Percentiles rank a stretch among this genome's conserved stretches.
Evolutionary conservation across 2,329 filamentous ascomycete species (phyloP).

Genomic region (Arachnopeziza araneosa): DNA sequence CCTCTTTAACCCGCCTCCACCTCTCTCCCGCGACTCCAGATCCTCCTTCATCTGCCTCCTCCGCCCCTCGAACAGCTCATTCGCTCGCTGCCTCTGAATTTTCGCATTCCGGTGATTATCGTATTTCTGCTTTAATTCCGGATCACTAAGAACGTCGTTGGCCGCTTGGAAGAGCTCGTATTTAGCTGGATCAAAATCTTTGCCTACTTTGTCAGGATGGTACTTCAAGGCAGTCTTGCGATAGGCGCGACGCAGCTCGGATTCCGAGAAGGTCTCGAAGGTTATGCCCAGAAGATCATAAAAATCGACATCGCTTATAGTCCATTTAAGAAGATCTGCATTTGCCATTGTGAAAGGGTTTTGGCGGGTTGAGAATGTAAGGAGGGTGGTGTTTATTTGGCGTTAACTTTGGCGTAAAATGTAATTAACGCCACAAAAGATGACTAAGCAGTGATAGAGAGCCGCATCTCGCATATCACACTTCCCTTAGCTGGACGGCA

Average conservation of each 20-base stretch:
- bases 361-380: not conserved
- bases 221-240: conserved; percentile 81
- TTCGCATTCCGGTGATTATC: conserved; percentile 69
- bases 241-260: conserved; percentile 52
- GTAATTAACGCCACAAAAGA: too few relatives aligned
- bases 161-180: conserved; percentile 84
- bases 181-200: conserved; percentile 67
- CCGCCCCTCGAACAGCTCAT: conserved; percentile 67
- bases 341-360: conserved; percentile 21
- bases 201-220: conserved; percentile 86
- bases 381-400: not conserved
- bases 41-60: conserved; percentile 78
- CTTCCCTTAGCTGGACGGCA: too few relatives aligned
- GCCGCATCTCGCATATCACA: too few relatives aligned
- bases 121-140: conserved; percentile 67
- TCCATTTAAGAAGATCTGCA: conserved; percentile 29
- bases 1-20: conserved; percentile 50
- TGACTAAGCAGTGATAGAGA: too few relatives aligned
- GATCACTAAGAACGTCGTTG: conserved; percentile 74
- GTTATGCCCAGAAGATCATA: conserved; percentile 29
- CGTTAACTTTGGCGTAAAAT: not conserved
- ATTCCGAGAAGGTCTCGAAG: conserved; percentile 21
- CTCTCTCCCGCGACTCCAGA: conserved; percentile 69
- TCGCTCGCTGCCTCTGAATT: conserved; percentile 62
- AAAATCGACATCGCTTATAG: conserved; percentile 30